Conservation (phyloP, 495 filamentous ascomycete genomes). For the Ramalina intermedia region DNA sequence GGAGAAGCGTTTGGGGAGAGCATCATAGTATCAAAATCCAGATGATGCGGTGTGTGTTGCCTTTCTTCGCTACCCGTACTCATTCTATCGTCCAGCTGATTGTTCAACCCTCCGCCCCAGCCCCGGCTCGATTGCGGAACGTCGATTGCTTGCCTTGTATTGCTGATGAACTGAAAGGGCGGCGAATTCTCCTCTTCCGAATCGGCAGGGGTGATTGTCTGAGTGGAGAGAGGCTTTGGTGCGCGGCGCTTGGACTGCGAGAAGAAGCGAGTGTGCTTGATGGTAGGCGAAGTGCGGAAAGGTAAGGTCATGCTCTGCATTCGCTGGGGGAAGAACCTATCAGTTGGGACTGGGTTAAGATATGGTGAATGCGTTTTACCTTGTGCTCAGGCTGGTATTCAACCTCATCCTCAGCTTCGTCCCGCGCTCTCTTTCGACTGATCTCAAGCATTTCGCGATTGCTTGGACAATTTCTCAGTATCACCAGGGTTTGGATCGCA, state of each 20-base stretch:
- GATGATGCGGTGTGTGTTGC: not conserved
- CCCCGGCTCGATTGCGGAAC: not conserved
- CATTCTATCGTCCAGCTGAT: not conserved
- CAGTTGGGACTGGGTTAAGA: not conserved
- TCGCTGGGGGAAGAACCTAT: constrained; percentile 12
- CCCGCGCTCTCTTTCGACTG: constrained; percentile 12
- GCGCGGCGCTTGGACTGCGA: constrained; percentile 11
- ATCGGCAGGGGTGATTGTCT: constrained; percentile 27
- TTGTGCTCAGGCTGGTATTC: constrained; percentile 5
- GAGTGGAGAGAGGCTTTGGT: constrained; percentile 13
- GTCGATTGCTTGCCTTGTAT: not conserved
- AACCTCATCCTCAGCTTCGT: constrained; percentile 12
- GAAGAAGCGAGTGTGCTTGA: constrained; percentile 7
- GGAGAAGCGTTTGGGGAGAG: constrained; percentile 16
- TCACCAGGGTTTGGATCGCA: too few relatives aligned
- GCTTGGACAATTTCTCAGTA: too few relatives aligned
- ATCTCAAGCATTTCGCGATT: not conserved
- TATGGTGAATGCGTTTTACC: not conserved
- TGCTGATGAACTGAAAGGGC: constrained; percentile 1
- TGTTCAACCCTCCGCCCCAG: too few relatives aligned
- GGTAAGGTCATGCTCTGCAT: constrained; percentile 20
- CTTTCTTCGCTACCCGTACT: not conserved
- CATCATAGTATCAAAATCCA: constrained; percentile 6
- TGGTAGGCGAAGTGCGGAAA: constrained; percentile 21
- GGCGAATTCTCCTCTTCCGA: constrained; percentile 25